A percentile compares a stretch with the other conserved stretches of the same genome.
These are phyloP conservation scores for Massospora cicadina DNA, from an alignment of 371 early-diverging fungal species.

Conservation along the genomic window DNA sequence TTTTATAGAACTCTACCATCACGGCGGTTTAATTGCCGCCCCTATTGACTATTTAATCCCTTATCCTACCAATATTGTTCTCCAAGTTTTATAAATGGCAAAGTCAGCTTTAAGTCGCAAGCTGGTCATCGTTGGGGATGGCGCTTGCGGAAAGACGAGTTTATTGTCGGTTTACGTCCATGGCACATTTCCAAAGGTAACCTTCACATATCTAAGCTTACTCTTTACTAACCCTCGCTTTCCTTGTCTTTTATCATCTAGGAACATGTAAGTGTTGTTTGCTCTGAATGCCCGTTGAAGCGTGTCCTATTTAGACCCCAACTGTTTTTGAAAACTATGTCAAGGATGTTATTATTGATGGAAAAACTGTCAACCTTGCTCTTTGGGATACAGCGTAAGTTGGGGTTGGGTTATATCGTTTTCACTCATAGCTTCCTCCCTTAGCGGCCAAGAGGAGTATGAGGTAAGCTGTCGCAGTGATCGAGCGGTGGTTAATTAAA, in stretches of 20 bases:
- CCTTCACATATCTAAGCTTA: neutral
- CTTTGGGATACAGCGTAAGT: slow-evolving; percentile 56
- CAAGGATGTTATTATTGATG: slow-evolving; percentile 38
- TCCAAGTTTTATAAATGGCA: slow-evolving; percentile 4
- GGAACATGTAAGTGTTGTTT: slow-evolving; percentile 7
- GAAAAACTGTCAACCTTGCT: slow-evolving; percentile 32
- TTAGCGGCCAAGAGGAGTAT: slow-evolving; percentile 71
- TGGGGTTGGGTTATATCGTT: neutral
- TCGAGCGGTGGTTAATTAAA: neutral
- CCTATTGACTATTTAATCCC: neutral
- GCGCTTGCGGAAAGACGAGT: slow-evolving; percentile 46
- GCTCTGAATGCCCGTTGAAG: neutral
- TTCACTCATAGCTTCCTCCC: neutral
- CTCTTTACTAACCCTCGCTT: neutral
- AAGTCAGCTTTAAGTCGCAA: slow-evolving; percentile 24
- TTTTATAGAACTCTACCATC: neutral
- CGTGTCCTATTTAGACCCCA: slow-evolving; percentile 24
- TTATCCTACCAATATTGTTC: neutral
- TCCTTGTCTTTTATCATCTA: neutral
- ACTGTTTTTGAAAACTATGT: slow-evolving; percentile 54
- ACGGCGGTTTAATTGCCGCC: neutral
- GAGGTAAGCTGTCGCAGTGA: slow-evolving; percentile 23
- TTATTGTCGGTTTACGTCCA: slow-evolving; percentile 32
- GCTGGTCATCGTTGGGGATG: slow-evolving; percentile 45
- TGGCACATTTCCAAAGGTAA: slow-evolving; percentile 38